Conservation (phyloP, 1,139 yeast species). For the Blastobotrys apis region DNA sequence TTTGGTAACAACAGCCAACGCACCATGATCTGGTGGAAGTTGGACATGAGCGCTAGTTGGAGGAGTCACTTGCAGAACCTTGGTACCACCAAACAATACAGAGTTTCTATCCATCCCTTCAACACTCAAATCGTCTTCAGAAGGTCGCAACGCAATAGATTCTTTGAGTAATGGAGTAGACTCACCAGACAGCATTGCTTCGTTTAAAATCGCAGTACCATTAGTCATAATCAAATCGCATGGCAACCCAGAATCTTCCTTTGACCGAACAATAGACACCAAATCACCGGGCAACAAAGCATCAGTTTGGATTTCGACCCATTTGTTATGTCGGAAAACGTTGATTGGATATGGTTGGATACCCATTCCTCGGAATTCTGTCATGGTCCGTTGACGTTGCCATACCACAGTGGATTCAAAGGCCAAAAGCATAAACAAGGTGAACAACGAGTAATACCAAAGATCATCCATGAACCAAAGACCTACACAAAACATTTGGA, state of each 20-base stretch:
- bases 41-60: conserved; percentile 50
- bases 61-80: conserved; percentile 83
- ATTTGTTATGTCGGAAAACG: conserved; percentile 63
- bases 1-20: conserved; percentile 81
- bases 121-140: conserved; percentile 58
- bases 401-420: conserved; percentile 90
- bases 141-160: conserved; percentile 79
- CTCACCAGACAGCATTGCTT: conserved; percentile 98
- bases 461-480: conserved; percentile 96
- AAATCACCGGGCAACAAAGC: conserved; percentile 88
- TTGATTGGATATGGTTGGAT: conserved; percentile 81
- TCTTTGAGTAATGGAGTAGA: conserved; percentile 95
- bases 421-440: conserved; percentile 84
- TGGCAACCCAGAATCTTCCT: conserved; percentile 91
- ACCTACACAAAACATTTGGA: conserved; percentile 93
- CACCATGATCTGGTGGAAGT: conserved; percentile 81
- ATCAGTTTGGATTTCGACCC: conserved; percentile 69
- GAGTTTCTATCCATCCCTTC: conserved; percentile 89
- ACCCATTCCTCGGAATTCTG: conserved; percentile 96
- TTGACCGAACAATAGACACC: conserved; percentile 81
- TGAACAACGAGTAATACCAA: conserved; percentile 93
- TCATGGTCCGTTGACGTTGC: conserved; percentile 91
- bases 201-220: conserved; percentile 91
- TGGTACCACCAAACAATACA: conserved; percentile 92
- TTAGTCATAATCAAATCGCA: conserved; percentile 84